A percentile compares a stretch with the other conserved stretches of the same genome.
phyloP scores from a whole-genome alignment of 2,329 filamentous ascomycete genomes.

The Pyricularia pennisetigena region DNA sequence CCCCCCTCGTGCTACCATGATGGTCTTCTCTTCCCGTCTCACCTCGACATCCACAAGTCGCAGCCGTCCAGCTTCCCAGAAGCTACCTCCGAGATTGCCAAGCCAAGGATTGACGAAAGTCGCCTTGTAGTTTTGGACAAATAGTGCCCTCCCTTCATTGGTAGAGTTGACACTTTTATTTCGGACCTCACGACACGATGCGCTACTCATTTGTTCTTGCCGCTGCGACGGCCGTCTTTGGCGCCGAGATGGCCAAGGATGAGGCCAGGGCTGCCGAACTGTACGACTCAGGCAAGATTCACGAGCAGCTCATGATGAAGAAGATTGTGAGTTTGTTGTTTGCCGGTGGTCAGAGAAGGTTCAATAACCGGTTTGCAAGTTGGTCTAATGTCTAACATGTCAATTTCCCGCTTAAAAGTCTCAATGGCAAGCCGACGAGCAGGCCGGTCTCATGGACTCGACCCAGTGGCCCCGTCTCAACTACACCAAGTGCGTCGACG shows the following conservation, averaged over 20 bases:
- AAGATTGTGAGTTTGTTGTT: not conserved
- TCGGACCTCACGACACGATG: not conserved
- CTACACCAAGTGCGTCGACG: conserved; percentile 5
- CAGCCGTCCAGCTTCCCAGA: not conserved
- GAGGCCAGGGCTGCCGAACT: conserved; percentile 1
- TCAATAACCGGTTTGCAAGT: not conserved
- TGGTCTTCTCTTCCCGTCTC: not conserved
- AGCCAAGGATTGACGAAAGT: not conserved
- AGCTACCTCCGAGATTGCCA: not conserved
- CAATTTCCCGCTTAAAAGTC: not conserved
- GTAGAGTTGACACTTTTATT: not conserved
- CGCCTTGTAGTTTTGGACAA: not conserved
- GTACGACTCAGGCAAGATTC: conserved; percentile 3
- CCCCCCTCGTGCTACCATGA: not conserved
- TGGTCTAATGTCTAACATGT: not conserved
- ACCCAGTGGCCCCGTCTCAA: not conserved
- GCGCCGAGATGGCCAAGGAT: conserved; percentile 4
- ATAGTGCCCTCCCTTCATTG: not conserved
- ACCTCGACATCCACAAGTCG: not conserved
- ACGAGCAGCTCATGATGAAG: not conserved
- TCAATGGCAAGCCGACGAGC: conserved; percentile 3
- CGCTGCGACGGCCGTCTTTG: conserved; percentile 1
- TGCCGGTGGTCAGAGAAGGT: no score
- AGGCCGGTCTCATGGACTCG: conserved; percentile 4
- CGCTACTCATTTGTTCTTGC: not conserved